A percentile compares a stretch with the other conserved stretches of the same genome.
Conservation (phyloP, 495 filamentous ascomycete genomes). For the Entonaema liquescens region DNA sequence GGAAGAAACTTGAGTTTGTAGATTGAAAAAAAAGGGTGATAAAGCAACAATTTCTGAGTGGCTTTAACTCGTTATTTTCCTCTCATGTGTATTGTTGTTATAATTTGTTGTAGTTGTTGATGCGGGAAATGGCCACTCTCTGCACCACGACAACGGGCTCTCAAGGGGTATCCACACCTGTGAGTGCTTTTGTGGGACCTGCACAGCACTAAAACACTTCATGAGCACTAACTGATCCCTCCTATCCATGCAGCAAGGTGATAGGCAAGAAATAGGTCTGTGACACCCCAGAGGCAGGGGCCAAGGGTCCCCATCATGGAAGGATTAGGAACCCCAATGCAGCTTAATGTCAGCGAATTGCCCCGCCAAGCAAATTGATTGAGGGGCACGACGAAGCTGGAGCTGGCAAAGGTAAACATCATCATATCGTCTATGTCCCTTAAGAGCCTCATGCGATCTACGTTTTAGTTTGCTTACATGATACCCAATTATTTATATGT, state of each 20-base stretch:
- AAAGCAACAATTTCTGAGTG: neutral
- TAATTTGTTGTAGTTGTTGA: constrained; percentile 34
- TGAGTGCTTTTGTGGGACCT: constrained; percentile 20
- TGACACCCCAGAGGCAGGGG: constrained; percentile 13
- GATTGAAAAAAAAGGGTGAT: neutral
- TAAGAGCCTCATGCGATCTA: neutral
- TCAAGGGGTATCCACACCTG: constrained; percentile 11
- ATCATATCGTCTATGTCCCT: neutral
- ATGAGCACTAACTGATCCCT: constrained; percentile 20
- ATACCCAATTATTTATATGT: constrained; percentile 3
- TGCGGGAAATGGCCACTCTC: constrained; percentile 35
- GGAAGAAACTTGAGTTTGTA: neutral
- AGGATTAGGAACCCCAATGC: constrained; percentile 12
- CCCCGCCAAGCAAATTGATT: constrained; percentile 20
- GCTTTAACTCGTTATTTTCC: neutral
- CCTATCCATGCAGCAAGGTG: constrained; percentile 9
- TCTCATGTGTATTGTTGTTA: constrained; percentile 32
- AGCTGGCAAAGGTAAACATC: constrained; percentile 19
- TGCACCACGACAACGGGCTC: constrained; percentile 39
- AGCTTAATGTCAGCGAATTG: constrained; percentile 2
- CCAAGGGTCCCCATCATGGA: constrained; percentile 5
- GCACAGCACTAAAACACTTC: constrained; percentile 14
- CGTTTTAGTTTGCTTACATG: neutral
- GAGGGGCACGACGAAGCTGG: constrained; percentile 9
- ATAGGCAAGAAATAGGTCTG: constrained; percentile 15